Conservation (phyloP, 2,329 filamentous ascomycete species). For the Penicillium sp. region DNA sequence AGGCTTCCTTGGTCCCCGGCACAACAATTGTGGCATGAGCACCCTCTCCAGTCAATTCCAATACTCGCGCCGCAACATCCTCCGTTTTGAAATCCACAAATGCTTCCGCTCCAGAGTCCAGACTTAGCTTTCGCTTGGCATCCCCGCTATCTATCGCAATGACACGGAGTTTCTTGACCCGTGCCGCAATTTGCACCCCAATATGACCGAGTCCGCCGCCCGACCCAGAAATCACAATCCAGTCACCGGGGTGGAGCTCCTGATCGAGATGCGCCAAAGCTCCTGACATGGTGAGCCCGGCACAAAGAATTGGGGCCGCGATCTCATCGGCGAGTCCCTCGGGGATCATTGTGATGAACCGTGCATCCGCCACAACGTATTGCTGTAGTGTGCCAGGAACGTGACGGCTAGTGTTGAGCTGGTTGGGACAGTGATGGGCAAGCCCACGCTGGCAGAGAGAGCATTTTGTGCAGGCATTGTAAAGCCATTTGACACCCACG, state of each 20-base stretch:
- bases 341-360: constrained; percentile 21
- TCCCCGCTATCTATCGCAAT: constrained; percentile 43
- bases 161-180: constrained; percentile 58
- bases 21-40: constrained; percentile 24
- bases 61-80: constrained; percentile 20
- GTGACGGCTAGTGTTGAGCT: constrained; percentile 25
- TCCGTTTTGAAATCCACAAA: constrained; percentile 24
- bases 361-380: constrained; percentile 24
- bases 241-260: constrained; percentile 26
- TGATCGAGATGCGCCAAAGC: constrained; percentile 18
- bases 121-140: constrained; percentile 19
- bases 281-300: constrained; percentile 23
- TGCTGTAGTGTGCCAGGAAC: constrained; percentile 29
- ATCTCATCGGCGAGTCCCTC: constrained; percentile 15
- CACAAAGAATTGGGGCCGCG: constrained; percentile 21
- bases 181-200: constrained; percentile 52
- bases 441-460: constrained; percentile 21
- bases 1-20: constrained; percentile 20
- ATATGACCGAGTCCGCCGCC: constrained; percentile 57
- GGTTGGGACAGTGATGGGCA: constrained; percentile 20
- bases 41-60: constrained; percentile 20
- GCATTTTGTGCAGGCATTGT: constrained; percentile 24
- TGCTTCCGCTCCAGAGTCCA: constrained; percentile 19
- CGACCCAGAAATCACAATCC: constrained; percentile 49
- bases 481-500: constrained; percentile 28